Conservation (phyloP, 768 basidiomycete species). For the Agaricus blazei region DNA sequence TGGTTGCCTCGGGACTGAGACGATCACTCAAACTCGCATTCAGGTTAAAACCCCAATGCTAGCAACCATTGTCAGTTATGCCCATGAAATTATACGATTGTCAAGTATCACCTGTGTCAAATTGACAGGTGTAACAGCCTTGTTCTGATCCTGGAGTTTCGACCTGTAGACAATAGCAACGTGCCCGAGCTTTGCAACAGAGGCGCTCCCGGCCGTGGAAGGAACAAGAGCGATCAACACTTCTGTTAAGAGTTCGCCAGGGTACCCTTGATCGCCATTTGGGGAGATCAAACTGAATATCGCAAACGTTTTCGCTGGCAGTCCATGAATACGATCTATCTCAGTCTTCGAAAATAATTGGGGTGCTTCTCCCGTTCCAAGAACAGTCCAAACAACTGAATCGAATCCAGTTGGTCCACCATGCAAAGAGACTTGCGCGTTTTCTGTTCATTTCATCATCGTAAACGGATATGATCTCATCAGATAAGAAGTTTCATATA, state of each 20-base stretch:
- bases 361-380: slow-evolving; percentile 32
- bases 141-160: slow-evolving; percentile 44
- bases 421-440: slow-evolving; percentile 58
- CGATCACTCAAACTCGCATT: slow-evolving; percentile 56
- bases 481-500: background rate
- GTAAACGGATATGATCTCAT: background rate
- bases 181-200: slow-evolving; percentile 45
- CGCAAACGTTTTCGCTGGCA: slow-evolving; percentile 30
- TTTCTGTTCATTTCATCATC: slow-evolving; percentile 27
- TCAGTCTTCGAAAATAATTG: slow-evolving; percentile 57
- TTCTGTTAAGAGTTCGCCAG: slow-evolving; percentile 57
- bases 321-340: slow-evolving; percentile 33
- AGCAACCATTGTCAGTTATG: background rate
- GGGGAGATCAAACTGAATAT: slow-evolving; percentile 55
- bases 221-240: slow-evolving; percentile 45
- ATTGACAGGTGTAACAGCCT: slow-evolving; percentile 65
- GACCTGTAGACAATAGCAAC: slow-evolving; percentile 67
- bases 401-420: slow-evolving; percentile 70
- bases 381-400: slow-evolving; percentile 43
- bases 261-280: slow-evolving; percentile 70
- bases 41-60: slow-evolving; percentile 86
- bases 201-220: slow-evolving; percentile 18
- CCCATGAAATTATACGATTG: background rate
- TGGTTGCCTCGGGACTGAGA: slow-evolving; percentile 28
- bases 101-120: slow-evolving; percentile 54